Evolutionary conservation across 805 yeast species (phyloP).

Genomic region (Kodamaea leandrae): DNA sequence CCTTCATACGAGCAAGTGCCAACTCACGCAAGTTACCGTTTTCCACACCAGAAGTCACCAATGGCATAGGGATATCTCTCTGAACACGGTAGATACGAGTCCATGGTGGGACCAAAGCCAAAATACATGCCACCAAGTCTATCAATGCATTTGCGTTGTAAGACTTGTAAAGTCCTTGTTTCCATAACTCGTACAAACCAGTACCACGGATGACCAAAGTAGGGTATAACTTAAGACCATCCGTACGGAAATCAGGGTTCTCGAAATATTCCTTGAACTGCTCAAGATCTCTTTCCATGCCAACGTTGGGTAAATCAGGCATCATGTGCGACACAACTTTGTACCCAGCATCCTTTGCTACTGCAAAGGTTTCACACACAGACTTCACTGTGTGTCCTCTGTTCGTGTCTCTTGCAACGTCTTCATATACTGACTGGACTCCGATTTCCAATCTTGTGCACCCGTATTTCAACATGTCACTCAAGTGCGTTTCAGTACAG

Average conservation of each 20-base stretch:
- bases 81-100: conserved; percentile 97
- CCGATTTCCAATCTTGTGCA: conserved; percentile 97
- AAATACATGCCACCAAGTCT: conserved; percentile 90
- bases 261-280: conserved; percentile 96
- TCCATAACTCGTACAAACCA: conserved; percentile 96
- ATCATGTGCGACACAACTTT: conserved; percentile 98
- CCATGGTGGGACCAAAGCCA: conserved; percentile 99
- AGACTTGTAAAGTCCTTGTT: conserved; percentile 89
- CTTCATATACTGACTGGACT: conserved; percentile 95
- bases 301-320: conserved; percentile 99
- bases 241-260: conserved; percentile 95
- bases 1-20: conserved; percentile 96
- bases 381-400: conserved; percentile 97
- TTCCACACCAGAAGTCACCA: conserved; percentile 96
- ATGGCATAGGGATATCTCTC: conserved; percentile 98
- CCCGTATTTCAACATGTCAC: conserved; percentile 94
- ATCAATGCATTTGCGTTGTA: conserved; percentile 92
- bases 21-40: conserved; percentile 94
- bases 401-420: conserved; percentile 96
- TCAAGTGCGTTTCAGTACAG: conserved; percentile 91
- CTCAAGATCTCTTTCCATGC: conserved; percentile 95
- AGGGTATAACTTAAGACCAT: conserved; percentile 93
- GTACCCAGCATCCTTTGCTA: conserved; percentile 97
- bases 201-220: conserved; percentile 97
- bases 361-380: conserved; percentile 91